Evolutionary conservation across 495 filamentous ascomycete genomes (phyloP), one percentile per base, ranked within the genome.

Genomic region (Penicillium simplicissimum): DNA sequence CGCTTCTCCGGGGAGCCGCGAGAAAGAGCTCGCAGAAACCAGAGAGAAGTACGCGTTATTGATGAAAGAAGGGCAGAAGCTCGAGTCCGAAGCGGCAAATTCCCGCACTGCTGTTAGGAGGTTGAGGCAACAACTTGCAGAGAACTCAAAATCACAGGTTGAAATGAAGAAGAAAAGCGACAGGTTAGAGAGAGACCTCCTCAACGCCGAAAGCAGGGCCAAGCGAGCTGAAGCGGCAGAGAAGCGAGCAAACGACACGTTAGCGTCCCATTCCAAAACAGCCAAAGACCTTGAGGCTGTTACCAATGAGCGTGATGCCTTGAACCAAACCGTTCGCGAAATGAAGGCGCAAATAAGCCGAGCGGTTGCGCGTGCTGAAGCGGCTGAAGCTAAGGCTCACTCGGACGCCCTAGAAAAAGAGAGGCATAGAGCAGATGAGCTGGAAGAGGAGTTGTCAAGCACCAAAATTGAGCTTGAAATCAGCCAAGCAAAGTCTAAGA

Each of bases 61-160:
- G 14, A 88, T 98, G 74, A 88, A 96, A 67, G 95, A 98, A 75
- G 95, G 96, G 0, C 91, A 96, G 69, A 93, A 90, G 61, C 82
- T 98, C 4, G 90, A 88, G 66, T 88, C 86, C 15, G 95, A 98
- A 65, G 82, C 97, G 67, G 89, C 35, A 14, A 55, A 90, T 65
- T 87, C 95, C 62, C 81, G 92, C 42, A 87, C 85, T 14, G 87
- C 87, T 2, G 88, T 98, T 62, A 97, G 93, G 77, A 94, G 91
- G 70, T 74, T 98, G 51, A 84, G 93, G 13, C 93, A 90, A 68
- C 84, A 87, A 58, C 69, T 82, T 8, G 61, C 82, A 1, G 83
- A 86, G 8, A 80, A 85, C 17, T 79, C 81, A 3, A 88, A 85
- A 59, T 42, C 62, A 13, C 76, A 79, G 38, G 66, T 59, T 1